A percentile compares a stretch with the other conserved stretches of the same genome.
Conservation (phyloP, 805 yeast species). For the Barnettozyma wickerhamii region DNA sequence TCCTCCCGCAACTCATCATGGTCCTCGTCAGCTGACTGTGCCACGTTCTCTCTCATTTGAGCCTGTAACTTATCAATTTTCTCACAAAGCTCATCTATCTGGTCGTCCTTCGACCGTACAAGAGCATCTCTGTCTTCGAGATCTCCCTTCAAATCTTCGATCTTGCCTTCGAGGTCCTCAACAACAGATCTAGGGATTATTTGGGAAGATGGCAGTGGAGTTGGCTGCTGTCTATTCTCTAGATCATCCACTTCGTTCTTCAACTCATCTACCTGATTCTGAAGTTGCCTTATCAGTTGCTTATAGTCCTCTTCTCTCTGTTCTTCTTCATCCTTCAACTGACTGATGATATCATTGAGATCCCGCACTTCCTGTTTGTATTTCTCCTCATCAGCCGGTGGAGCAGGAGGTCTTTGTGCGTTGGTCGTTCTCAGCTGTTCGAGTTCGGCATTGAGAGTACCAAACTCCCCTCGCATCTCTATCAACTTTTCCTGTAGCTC, state of each 20-base stretch:
- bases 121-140: constrained; percentile 17
- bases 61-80: constrained; percentile 16
- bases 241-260: constrained; percentile 10
- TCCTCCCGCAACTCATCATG: constrained; percentile 15
- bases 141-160: constrained; percentile 1
- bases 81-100: constrained; percentile 19
- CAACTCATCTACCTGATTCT: constrained; percentile 11
- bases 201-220: constrained; percentile 5
- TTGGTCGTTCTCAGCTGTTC: constrained; percentile 5
- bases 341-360: constrained; percentile 3
- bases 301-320: not conserved
- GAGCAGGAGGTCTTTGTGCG: not conserved
- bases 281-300: not conserved
- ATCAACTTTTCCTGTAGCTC: constrained; percentile 26
- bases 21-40: no score
- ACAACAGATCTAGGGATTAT: constrained; percentile 1
- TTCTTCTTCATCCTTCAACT: constrained; percentile 3
- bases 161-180: constrained; percentile 15
- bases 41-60: constrained; percentile 15
- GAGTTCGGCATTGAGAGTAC: constrained; percentile 4
- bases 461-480: constrained; percentile 19
- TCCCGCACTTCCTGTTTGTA: constrained; percentile 9
- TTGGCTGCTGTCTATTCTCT: not conserved
- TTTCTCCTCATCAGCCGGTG: constrained; percentile 1
- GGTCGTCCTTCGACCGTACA: constrained; percentile 18